Base-by-base conservation (phyloP, 2,329 filamentous ascomycete genomes). In the Botrytis paeoniae region DNA sequence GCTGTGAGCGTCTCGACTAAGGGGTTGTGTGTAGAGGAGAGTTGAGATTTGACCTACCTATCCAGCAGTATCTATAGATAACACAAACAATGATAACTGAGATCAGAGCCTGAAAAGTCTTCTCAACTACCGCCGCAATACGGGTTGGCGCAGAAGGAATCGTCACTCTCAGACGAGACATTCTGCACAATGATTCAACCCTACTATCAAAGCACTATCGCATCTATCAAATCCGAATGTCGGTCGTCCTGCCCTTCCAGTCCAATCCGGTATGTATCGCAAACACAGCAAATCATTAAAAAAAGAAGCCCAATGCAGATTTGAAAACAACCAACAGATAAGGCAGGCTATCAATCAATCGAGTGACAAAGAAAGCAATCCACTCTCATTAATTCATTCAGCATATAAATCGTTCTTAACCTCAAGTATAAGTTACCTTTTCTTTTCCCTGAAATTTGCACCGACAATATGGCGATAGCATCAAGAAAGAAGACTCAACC, bases 11-110 rank as follows among this genome's bases (percentile, higher is more conserved):
- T 66, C 25, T 45, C 18, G 14, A 29, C 6, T 29, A 14, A 45
- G 8, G 20, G 37, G 60, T 9, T 39, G 60, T 39, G 35, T 4
- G 16, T 1, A 10, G 41, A 32, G 35, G 45, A 32, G 22, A 69
- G 37, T 22, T 35, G 48, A 18, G 25, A 29, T 74, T 41, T 66
- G 10, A 18, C n/a, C 51, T 69, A 80, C 78, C 78, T 74, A 77
- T 74, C 76, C 76, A 79, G 66, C 78, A 80, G 70, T 79, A 80
- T 75, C 79, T 78, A 59, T 79, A 80, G 41, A 80, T 68, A 20
- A 78, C 78, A 51, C 73, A 76, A 29, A 74, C 71, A 35, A 78
- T 72, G 61, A 77, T 72, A 29, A 77, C 39, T 45, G 73, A 70
- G 35, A 80, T 72, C 20, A 79, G 73, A 22, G 69, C 70, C 62